Evolutionary conservation across 176 grass and related monocot genomes (phyloP).

Genomic region (Eleusine indica): DNA sequence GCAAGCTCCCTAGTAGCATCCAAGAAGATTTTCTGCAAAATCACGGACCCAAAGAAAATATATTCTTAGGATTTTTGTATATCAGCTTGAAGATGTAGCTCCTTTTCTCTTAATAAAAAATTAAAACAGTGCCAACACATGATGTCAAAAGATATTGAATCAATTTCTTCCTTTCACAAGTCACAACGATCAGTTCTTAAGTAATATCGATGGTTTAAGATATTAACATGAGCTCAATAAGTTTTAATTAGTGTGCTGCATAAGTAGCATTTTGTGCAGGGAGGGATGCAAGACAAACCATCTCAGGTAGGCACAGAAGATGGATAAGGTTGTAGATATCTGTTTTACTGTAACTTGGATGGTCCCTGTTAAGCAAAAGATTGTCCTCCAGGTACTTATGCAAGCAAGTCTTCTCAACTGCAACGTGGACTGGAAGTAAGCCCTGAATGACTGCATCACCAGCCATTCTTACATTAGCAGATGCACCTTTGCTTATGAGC

Average conservation of each 20-base stretch:
- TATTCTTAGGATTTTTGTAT: too few relatives aligned
- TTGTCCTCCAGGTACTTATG: background rate
- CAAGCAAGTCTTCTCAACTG: constrained; percentile 39
- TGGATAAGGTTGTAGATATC: constrained; percentile 40
- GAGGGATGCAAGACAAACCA: constrained; percentile 22
- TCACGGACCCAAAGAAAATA: background rate
- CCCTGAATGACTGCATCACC: background rate
- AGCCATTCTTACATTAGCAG: constrained; percentile 15
- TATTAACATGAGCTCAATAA: too few relatives aligned
- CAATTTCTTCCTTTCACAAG: too few relatives aligned
- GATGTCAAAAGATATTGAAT: too few relatives aligned
- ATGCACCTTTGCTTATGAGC: background rate
- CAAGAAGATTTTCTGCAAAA: constrained; percentile 32
- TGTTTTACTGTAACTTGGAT: background rate
- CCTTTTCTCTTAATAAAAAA: too few relatives aligned
- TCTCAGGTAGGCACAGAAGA: constrained; percentile 40
- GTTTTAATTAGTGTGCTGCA: background rate
- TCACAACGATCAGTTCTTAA: too few relatives aligned
- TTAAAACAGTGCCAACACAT: too few relatives aligned
- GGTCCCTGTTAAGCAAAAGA: background rate
- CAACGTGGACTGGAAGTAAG: constrained; percentile 42
- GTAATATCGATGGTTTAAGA: too few relatives aligned
- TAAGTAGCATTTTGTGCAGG: background rate
- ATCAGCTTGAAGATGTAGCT: too few relatives aligned
- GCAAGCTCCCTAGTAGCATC: constrained; percentile 19